Conservation (phyloP, 1,139 yeast species). For the Pichia sp. region DNA sequence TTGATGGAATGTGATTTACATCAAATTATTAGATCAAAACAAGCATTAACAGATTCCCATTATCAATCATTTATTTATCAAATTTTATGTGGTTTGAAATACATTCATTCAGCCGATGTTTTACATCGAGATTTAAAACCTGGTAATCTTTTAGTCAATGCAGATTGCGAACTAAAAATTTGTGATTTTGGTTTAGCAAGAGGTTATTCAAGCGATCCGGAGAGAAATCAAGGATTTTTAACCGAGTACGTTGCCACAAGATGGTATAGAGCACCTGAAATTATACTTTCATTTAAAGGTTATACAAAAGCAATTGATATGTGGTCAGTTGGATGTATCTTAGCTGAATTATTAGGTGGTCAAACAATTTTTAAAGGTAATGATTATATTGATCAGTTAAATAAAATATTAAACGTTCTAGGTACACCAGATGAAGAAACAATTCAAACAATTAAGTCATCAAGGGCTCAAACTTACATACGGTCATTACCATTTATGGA, state of each 20-base stretch:
- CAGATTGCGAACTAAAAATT: slow-evolving; percentile 92
- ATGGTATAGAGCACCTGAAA: slow-evolving; percentile 98
- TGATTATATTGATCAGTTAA: slow-evolving; percentile 92
- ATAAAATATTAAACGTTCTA: slow-evolving; percentile 73
- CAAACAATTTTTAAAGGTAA: slow-evolving; percentile 89
- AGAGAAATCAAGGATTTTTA: slow-evolving; percentile 81
- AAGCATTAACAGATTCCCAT: slow-evolving; percentile 90
- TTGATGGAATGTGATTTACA: slow-evolving; percentile 98
- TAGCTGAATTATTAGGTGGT: slow-evolving; percentile 90
- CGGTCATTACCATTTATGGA: slow-evolving; percentile 79
- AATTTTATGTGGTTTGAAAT: slow-evolving; percentile 85
- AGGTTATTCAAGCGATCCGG: slow-evolving; percentile 83
- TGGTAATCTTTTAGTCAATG: slow-evolving; percentile 85
- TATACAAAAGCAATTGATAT: slow-evolving; percentile 94
- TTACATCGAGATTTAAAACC: slow-evolving; percentile 93
- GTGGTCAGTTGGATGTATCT: slow-evolving; percentile 96
- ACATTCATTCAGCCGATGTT: slow-evolving; percentile 93
- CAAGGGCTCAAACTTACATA: slow-evolving; percentile 88
- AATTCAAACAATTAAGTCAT: slow-evolving; percentile 75
- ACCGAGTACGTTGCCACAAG: slow-evolving; percentile 97
- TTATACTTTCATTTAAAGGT: slow-evolving; percentile 87
- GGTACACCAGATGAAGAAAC: slow-evolving; percentile 92
- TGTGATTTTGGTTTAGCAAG: slow-evolving; percentile 97
- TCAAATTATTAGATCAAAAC: slow-evolving; percentile 90
- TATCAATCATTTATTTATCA: slow-evolving; percentile 91